Conservation (phyloP, 108 stramenopile species). For the Schizochytrium sp. region DNA sequence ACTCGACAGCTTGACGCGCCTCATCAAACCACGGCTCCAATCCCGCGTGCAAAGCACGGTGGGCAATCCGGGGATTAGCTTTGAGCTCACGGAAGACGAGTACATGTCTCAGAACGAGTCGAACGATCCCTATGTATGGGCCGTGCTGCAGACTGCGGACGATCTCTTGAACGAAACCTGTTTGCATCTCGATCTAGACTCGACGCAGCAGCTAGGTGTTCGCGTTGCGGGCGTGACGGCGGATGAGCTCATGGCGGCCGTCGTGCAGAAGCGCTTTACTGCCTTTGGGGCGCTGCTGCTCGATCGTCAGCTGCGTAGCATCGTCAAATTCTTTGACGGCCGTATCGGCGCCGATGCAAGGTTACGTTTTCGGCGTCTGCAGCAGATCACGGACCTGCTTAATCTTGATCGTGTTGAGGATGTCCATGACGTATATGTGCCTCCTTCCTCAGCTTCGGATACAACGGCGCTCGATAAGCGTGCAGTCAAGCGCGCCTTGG, state of each 20-base stretch:
- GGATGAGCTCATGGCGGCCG: not conserved
- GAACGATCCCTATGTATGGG: not conserved
- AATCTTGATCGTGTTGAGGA: conserved; percentile 1
- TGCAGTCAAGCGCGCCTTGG: not conserved
- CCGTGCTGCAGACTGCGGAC: not conserved
- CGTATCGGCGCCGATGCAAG: not conserved
- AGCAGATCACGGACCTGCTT: not conserved
- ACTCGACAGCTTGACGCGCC: not conserved
- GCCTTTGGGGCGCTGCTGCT: not conserved
- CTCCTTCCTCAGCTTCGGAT: not conserved
- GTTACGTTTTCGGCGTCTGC: not conserved
- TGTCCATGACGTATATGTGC: not conserved
- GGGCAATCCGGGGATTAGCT: not conserved
- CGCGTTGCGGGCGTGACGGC: not conserved
- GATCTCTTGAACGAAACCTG: not conserved
- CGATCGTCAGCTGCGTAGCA: not conserved
- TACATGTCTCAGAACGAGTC: not conserved
- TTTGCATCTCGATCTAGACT: not conserved
- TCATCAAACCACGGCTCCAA: not conserved
- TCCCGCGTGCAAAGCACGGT: not conserved
- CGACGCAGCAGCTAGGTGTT: not conserved
- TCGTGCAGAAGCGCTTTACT: not conserved
- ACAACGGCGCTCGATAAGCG: not conserved
- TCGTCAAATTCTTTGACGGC: not conserved
- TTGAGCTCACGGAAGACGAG: not conserved